Evolutionary conservation across 1,284 basidiomycete genomes (phyloP).

Genomic region (Ustilago lituana): DNA sequence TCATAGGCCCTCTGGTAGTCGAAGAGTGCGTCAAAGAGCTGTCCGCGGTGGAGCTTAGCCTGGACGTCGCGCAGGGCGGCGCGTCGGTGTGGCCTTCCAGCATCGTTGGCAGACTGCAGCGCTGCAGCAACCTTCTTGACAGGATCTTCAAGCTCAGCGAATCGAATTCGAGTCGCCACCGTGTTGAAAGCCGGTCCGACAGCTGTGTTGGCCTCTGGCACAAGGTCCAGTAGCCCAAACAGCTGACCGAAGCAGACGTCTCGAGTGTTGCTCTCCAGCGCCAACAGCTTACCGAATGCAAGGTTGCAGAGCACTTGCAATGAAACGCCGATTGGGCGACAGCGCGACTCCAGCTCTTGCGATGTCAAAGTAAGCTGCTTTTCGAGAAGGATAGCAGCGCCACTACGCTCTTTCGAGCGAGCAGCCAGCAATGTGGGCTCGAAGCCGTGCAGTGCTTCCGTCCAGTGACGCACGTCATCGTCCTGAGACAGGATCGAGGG

Average conservation of each 20-base stretch:
- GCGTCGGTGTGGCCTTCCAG: constrained; percentile 48
- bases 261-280: constrained; percentile 27
- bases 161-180: constrained; percentile 49
- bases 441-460: constrained; percentile 30
- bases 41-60: constrained; percentile 18
- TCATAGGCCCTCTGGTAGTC: constrained; percentile 53
- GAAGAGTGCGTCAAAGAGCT: constrained; percentile 59
- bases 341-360: constrained; percentile 25
- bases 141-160: constrained; percentile 15
- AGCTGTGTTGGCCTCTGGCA: constrained; percentile 48
- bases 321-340: constrained; percentile 41
- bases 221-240: constrained; percentile 50
- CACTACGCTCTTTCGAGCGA: not conserved
- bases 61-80: constrained; percentile 57
- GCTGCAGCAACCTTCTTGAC: constrained; percentile 15
- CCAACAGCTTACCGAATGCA: constrained; percentile 55
- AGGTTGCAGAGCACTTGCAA: constrained; percentile 56
- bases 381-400: constrained; percentile 14
- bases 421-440: constrained; percentile 17
- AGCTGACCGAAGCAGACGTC: constrained; percentile 64
- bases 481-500: constrained; percentile 49
- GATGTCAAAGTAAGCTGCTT: constrained; percentile 13
- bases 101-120: constrained; percentile 50
- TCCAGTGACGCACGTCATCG: constrained; percentile 48
- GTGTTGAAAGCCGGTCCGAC: constrained; percentile 64